phyloP scores from a whole-genome alignment of 805 yeast species.

The Yarrowia phangngaensis region DNA sequence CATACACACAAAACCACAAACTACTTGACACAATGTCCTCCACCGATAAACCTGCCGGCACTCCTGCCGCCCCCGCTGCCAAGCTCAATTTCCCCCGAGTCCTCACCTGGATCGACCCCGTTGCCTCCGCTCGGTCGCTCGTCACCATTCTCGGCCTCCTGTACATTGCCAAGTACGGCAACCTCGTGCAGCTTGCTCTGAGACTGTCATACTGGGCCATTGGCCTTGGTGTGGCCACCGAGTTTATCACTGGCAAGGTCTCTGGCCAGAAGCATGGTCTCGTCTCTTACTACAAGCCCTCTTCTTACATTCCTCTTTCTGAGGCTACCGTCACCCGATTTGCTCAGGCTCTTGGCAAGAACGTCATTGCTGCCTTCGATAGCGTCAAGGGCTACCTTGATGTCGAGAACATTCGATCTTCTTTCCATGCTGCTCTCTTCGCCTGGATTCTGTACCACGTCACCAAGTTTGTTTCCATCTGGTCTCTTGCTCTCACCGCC shows the following conservation, averaged over 20 bases:
- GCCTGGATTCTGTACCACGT: conserved; percentile 65
- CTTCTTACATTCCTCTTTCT: conserved; percentile 45
- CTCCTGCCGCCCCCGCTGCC: background rate
- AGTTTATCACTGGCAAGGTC: conserved; percentile 66
- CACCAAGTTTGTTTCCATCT: conserved; percentile 71
- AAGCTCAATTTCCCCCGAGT: conserved; percentile 40
- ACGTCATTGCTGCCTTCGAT: conserved; percentile 33
- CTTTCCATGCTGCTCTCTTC: conserved; percentile 66
- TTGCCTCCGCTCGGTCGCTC: conserved; percentile 63
- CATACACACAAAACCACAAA: too few species aligned
- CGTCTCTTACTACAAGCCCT: conserved; percentile 70
- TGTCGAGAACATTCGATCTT: conserved; percentile 65
- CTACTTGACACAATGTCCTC: too few species aligned
- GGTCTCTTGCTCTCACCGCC: conserved; percentile 56
- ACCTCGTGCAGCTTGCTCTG: conserved; percentile 36
- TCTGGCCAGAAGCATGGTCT: conserved; percentile 68
- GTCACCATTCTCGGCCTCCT: conserved; percentile 54
- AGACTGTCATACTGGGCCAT: conserved; percentile 54
- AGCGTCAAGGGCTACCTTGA: conserved; percentile 43
- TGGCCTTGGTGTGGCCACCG: conserved; percentile 64
- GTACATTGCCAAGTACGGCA: conserved; percentile 40
- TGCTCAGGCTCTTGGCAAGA: conserved; percentile 40
- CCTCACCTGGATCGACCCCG: conserved; percentile 73
- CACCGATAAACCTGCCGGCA: too few species aligned
- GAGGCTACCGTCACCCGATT: conserved; percentile 43